Percentiles rank a stretch among this genome's conserved stretches.
phyloP scores from a whole-genome alignment of 2,329 filamentous ascomycete genomes.

The Didymella pomorum region DNA sequence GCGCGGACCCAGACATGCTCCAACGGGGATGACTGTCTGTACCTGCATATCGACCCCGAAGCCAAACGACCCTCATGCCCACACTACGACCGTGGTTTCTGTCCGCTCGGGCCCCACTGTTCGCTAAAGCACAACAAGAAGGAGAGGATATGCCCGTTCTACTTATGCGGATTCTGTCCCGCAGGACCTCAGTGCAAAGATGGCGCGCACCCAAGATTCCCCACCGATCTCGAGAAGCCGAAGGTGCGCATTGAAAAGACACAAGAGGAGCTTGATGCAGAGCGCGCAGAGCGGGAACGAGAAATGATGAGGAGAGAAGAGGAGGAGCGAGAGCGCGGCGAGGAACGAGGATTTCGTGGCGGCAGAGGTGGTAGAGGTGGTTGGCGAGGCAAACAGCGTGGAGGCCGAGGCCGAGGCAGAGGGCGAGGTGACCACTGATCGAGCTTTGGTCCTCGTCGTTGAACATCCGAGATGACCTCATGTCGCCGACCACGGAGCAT shows the following conservation, averaged over 20 bases:
- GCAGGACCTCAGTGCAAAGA: conserved; percentile 79
- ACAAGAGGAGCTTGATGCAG: conserved; percentile 71
- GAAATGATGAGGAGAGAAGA: conserved; percentile 54
- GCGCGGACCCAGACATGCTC: conserved; percentile 92
- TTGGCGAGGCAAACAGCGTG: conserved; percentile 47
- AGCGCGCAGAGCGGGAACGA: conserved; percentile 60
- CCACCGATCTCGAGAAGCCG: conserved; percentile 69
- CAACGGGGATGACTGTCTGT: conserved; percentile 95
- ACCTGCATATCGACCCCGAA: conserved; percentile 86
- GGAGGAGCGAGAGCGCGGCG: conserved; percentile 51
- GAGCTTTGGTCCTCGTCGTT: neutral
- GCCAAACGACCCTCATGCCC: conserved; percentile 68
- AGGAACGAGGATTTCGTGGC: conserved; percentile 43
- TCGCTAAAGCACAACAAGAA: conserved; percentile 88
- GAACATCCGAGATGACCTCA: no score
- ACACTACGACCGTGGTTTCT: conserved; percentile 96
- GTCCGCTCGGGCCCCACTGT: conserved; percentile 85
- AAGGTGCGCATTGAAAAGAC: conserved; percentile 73
- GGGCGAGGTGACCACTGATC: conserved; percentile 35
- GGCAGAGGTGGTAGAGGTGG: conserved; percentile 45
- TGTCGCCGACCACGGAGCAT: neutral
- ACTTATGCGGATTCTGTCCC: conserved; percentile 93
- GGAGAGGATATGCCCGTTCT: conserved; percentile 77
- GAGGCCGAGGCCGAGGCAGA: conserved; percentile 37
- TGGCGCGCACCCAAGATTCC: conserved; percentile 85